Evolutionary conservation across 2,329 filamentous ascomycete genomes (phyloP).

Genomic region (Colletotrichum kahawae): DNA sequence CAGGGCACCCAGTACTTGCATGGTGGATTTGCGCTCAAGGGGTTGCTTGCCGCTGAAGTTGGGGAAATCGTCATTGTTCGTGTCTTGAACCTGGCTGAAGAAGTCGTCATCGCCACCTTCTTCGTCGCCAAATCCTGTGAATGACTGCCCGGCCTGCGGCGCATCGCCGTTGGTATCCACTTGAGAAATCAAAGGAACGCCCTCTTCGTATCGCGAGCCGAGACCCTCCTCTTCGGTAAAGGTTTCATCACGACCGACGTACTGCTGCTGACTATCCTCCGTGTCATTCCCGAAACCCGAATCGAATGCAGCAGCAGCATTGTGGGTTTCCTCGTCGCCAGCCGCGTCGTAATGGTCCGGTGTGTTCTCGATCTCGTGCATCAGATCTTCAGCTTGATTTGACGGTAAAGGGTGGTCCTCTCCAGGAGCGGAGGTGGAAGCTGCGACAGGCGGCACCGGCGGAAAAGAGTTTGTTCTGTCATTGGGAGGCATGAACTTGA

Average conservation of each 20-base stretch:
- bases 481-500: conserved; percentile 62
- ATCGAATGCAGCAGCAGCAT: conserved; percentile 23
- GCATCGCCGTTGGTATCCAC: conserved; percentile 28
- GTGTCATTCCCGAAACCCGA: conserved; percentile 18
- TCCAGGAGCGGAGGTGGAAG: background rate
- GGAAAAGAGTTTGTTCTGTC: conserved; percentile 70
- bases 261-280: conserved; percentile 35
- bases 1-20: conserved; percentile 65
- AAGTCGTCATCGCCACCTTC: conserved; percentile 64
- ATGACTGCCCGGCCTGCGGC: conserved; percentile 23
- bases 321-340: conserved; percentile 24
- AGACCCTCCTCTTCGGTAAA: conserved; percentile 46
- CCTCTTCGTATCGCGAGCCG: conserved; percentile 72
- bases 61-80: conserved; percentile 29
- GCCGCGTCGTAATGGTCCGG: conserved; percentile 46
- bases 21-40: conserved; percentile 73
- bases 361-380: conserved; percentile 57
- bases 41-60: conserved; percentile 31
- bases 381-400: conserved; percentile 58
- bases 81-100: conserved; percentile 56
- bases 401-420: conserved; percentile 47
- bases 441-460: conserved; percentile 49
- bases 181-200: conserved; percentile 65
- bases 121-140: conserved; percentile 44
- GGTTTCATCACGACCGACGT: conserved; percentile 48